phyloP scores from a whole-genome alignment of 768 basidiomycete genomes.

The Mycena epipterygia region DNA sequence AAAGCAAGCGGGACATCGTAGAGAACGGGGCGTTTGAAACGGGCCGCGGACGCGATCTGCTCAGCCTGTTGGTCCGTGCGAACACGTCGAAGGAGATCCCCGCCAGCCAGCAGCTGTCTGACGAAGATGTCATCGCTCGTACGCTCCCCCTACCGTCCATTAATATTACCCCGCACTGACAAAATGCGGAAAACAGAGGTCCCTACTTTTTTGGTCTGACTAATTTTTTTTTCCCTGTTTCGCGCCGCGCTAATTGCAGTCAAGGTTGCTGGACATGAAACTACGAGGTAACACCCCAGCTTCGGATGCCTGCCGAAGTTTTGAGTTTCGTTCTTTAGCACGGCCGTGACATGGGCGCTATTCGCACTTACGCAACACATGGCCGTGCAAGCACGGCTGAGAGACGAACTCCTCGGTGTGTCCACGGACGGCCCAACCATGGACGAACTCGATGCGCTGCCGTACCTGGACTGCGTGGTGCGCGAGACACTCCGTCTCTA shows the following conservation, averaged over 20 bases:
- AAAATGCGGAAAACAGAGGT: slow-evolving; percentile 57
- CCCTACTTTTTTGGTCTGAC: slow-evolving; percentile 73
- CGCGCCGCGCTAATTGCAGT: too few relatives aligned
- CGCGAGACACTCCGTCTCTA: slow-evolving; percentile 17
- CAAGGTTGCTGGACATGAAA: slow-evolving; percentile 72
- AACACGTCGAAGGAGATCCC: slow-evolving; percentile 75
- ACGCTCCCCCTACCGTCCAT: slow-evolving; percentile 34
- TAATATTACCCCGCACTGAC: background rate
- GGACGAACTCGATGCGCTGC: slow-evolving; percentile 75
- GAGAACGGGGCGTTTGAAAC: slow-evolving; percentile 46
- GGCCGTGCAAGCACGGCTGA: slow-evolving; percentile 65
- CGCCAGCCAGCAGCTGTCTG: slow-evolving; percentile 66
- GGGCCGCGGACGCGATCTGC: slow-evolving; percentile 62
- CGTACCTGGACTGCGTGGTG: slow-evolving; percentile 68
- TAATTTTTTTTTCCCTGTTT: too few relatives aligned
- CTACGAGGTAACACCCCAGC: slow-evolving; percentile 55
- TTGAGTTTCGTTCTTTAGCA: slow-evolving; percentile 39
- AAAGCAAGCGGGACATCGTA: slow-evolving; percentile 59
- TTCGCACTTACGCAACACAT: slow-evolving; percentile 65
- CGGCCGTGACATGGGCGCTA: slow-evolving; percentile 69
- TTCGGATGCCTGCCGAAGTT: background rate
- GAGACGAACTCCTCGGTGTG: slow-evolving; percentile 67
- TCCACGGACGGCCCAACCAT: slow-evolving; percentile 72
- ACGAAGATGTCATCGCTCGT: slow-evolving; percentile 73
- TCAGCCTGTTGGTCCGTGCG: slow-evolving; percentile 71